Conservation (phyloP, 2,329 filamentous ascomycete species). For the Fusarium beomiforme region DNA sequence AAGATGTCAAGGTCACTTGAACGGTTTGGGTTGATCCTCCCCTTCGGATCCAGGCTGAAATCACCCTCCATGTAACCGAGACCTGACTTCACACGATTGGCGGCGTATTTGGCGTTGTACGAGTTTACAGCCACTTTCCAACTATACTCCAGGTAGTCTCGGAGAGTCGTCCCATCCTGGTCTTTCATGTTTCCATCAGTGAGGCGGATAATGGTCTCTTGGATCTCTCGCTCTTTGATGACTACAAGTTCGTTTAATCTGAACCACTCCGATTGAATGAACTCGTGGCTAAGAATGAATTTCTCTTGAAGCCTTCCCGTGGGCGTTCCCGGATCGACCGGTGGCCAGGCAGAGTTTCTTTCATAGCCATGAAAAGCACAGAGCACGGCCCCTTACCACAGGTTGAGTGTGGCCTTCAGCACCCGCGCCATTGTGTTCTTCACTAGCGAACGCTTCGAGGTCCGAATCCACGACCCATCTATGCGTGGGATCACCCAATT, state of each 20-base stretch:
- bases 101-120: constrained; percentile 29
- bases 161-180: neutral
- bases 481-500: neutral
- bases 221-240: constrained; percentile 14
- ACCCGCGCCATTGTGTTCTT: neutral
- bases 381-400: neutral
- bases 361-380: constrained; percentile 4
- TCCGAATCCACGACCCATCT: neutral
- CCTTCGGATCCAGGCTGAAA: constrained; percentile 22
- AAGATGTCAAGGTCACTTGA: constrained; percentile 34
- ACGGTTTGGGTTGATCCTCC: constrained; percentile 12
- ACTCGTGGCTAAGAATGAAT: neutral
- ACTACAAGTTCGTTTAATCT: constrained; percentile 8
- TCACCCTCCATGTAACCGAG: constrained; percentile 5
- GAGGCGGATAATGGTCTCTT: constrained; percentile 18
- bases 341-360: constrained; percentile 21
- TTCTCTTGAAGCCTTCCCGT: neutral
- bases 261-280: constrained; percentile 6
- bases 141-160: neutral
- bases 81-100: neutral
- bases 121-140: constrained; percentile 17
- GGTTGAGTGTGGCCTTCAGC: neutral
- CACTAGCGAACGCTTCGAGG: neutral
- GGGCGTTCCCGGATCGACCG: constrained; percentile 17
- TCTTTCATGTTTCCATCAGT: neutral